Evolutionary conservation across 1,284 basidiomycete genomes (phyloP), one percentile per base, ranked within the genome.

Genomic region (Inonotus hispidus): DNA sequence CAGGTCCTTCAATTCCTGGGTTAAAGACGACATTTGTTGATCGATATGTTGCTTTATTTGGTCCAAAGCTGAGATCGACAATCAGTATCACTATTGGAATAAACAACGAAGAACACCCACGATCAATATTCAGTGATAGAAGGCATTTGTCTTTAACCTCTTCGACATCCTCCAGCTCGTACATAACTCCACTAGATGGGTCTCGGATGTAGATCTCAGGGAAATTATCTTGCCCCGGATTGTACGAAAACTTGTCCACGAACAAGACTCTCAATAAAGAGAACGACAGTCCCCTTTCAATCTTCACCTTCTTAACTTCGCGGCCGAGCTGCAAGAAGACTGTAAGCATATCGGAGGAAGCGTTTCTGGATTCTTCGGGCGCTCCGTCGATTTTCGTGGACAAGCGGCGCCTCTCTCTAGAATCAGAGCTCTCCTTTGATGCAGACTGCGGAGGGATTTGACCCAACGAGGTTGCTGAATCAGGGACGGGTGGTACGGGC

Each of bases 21-120:
- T 85, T n/a, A 99, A 78, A 1, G 78, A 78, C 0, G 88, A 87
- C 61, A 99, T 92, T 66, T 95, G 93, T 2, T 86, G 71, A 71
- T 98, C 96, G 65, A 99, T 95, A 70, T 99, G 96, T 70, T 97
- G 94, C 72, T 97, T 98, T 72, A 99, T 96, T 73, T 99, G 96
- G 73, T 98, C 96, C 58, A 99, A 85, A 13, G 94, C 94, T 97
- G 68, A n/a, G 62, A 55, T 43, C 2, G 54, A 55, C 52, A 25
- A 49, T 60, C 64, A 58, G 58, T 41, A 19, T 61, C 39, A 10
- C 23, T n/a, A 25, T 58, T 47, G 19, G 14, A 23, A n/a, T 53
- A 21, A 60, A 37, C 4, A 1, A 11, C 49, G 45, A 23, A 19
- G 70, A 11, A 7, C 2, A 80, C 94, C 77, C 74, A 97, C 95